Conservation (phyloP, 352 stramenopile genomes). For the Phytophthora macrochlamydospora region DNA sequence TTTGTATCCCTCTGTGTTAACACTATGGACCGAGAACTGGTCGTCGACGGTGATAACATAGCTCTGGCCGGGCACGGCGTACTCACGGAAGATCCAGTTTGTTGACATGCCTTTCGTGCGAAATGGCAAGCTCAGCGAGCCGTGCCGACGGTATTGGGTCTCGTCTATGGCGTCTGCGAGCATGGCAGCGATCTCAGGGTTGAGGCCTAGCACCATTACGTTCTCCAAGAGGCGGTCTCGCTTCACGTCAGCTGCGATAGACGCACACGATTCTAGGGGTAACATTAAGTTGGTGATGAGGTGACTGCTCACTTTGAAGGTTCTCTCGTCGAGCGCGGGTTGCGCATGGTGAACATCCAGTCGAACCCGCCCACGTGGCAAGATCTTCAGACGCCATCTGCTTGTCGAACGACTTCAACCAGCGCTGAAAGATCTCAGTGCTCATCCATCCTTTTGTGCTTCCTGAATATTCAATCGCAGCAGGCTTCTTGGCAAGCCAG, state of each 20-base stretch:
- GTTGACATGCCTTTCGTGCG: background rate
- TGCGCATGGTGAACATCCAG: background rate
- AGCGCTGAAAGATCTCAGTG: no score
- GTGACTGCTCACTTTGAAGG: slow-evolving; percentile 14
- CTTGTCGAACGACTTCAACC: no score
- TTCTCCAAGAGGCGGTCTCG: background rate
- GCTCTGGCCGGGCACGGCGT: background rate
- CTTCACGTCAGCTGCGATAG: slow-evolving; percentile 2
- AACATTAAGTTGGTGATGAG: slow-evolving; percentile 6
- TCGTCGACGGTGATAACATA: background rate
- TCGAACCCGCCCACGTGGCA: background rate
- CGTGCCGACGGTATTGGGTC: slow-evolving; percentile 2
- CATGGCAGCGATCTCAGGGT: background rate
- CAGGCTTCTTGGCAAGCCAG: no score
- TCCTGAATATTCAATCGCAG: no score
- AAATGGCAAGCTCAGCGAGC: slow-evolving; percentile 14
- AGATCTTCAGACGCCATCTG: no score
- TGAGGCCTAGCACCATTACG: background rate
- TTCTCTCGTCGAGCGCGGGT: background rate
- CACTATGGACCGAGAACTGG: background rate
- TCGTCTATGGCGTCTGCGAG: slow-evolving; percentile 10
- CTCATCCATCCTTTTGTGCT: no score
- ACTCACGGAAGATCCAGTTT: background rate
- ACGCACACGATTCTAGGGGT: background rate
- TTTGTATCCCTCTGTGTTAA: background rate